Evolutionary conservation across 192 early-diverging fungal species (phyloP).

Genomic region (Radiomyces spectabilis): DNA sequence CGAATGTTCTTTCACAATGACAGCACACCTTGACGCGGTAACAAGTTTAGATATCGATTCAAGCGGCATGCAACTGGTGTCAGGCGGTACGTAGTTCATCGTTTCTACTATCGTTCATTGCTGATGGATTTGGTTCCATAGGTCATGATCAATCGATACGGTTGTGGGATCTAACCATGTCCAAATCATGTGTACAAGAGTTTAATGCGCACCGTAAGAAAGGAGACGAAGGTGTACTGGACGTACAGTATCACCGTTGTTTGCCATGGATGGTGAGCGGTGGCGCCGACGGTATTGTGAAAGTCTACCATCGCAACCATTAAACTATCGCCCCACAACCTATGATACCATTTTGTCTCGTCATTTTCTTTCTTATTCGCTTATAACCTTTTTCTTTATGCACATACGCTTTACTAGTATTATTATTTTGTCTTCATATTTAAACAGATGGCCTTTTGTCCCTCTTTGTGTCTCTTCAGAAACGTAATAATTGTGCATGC

Average conservation of each 20-base stretch:
- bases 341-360: too few relatives aligned
- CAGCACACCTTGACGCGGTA: slow-evolving; percentile 61
- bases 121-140: slow-evolving; percentile 23
- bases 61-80: slow-evolving; percentile 52
- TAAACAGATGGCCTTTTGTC: neutral
- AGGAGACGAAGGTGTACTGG: slow-evolving; percentile 69
- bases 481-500: too few relatives aligned
- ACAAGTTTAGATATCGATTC: slow-evolving; percentile 59
- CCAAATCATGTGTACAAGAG: slow-evolving; percentile 61
- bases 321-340: neutral
- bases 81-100: slow-evolving; percentile 41
- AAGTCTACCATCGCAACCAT: slow-evolving; percentile 36
- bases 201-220: slow-evolving; percentile 62
- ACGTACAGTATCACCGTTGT: slow-evolving; percentile 49
- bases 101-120: neutral
- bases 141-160: slow-evolving; percentile 74
- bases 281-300: slow-evolving; percentile 53
- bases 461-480: neutral
- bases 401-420: neutral
- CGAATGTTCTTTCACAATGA: slow-evolving; percentile 49
- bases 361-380: too few relatives aligned
- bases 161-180: slow-evolving; percentile 63
- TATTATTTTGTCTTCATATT: neutral
- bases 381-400: neutral
- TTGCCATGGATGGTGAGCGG: slow-evolving; percentile 47